Percentiles rank a stretch among this genome's conserved stretches.
Conservation (phyloP, 371 early-diverging fungal species). For the Lichtheimia ramosa region DNA sequence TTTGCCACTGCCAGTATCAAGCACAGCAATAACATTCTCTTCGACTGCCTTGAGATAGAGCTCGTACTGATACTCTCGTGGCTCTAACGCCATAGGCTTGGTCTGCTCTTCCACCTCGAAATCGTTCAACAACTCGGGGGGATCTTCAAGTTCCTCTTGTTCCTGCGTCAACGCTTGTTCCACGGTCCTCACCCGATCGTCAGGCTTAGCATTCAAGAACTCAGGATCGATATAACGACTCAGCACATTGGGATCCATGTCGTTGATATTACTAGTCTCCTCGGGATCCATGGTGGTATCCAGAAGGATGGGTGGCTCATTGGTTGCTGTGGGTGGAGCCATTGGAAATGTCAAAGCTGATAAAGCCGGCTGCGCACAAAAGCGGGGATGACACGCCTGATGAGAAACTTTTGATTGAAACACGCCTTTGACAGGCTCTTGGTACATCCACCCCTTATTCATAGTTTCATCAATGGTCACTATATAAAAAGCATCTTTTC, state of each 20-base stretch:
- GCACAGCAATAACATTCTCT: slow-evolving; percentile 81
- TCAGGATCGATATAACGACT: slow-evolving; percentile 35
- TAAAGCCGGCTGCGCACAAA: no score
- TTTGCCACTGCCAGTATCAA: slow-evolving; percentile 95
- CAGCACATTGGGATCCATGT: slow-evolving; percentile 16
- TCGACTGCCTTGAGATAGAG: slow-evolving; percentile 66
- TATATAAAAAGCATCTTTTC: no score
- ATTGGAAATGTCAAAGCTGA: no score
- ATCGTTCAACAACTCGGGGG: slow-evolving; percentile 11
- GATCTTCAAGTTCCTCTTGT: slow-evolving; percentile 22
- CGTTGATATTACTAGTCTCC: slow-evolving; percentile 29
- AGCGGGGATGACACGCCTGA: no score
- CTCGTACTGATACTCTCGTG: slow-evolving; percentile 80
- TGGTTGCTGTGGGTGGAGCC: no score
- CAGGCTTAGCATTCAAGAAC: slow-evolving; percentile 29
- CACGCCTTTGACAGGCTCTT: no score
- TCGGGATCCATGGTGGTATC: no score
- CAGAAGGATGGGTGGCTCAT: no score
- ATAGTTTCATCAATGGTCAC: no score
- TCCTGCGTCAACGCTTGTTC: slow-evolving; percentile 29
- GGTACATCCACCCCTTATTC: no score
- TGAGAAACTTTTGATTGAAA: no score
- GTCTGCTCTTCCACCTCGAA: slow-evolving; percentile 11
- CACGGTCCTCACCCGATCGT: slow-evolving; percentile 15
- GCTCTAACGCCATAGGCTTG: slow-evolving; percentile 27